Base-by-base conservation (phyloP, 2,329 filamentous ascomycete genomes). In the Verticillium dahliae region DNA sequence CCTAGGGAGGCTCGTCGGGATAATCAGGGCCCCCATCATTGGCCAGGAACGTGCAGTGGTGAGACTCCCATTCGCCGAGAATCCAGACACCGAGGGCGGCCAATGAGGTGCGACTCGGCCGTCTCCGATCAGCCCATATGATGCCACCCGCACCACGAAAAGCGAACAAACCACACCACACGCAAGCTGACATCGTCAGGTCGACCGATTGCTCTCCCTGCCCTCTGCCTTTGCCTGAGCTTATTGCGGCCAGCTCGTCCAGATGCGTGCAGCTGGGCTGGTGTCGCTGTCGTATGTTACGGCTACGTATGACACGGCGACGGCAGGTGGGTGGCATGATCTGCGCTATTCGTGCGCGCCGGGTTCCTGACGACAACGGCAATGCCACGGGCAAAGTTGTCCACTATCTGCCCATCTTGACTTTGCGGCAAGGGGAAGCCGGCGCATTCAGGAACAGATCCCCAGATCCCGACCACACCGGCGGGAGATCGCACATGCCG, bases 341-440 rank as follows among this genome's bases (percentile, higher is more conserved):
- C 13, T 22, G 37, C 50, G 27, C 39, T 41, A 9, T 11, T 10
- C 45, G 22, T n/a, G 45, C 18, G 45, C 45, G 45, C 45, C 31
- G 14, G 54, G 15, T 56, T 15, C 27, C 58, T 54, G 15, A 4
- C 56, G 55, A 50, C 60, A 58, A 66, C 64, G 63, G 60, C 58
- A 65, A 66, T 66, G 56, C 60, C 61, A 62, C 64, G 64, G 64
- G 61, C 58, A 60, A 59, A 58, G 56, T 57, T 60, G 57, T 61
- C 56, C 55, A 55, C 38, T 58, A 63, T 63, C 64, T 66, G 64
- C 63, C 64, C 64, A 66, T 58, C 58, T 62, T 65, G 62, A 63
- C 59, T 57, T 52, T 10, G 15, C 52, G 31, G 39, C 38, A 14
- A 37, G 59, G 27, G 27, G 55, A 41, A 41, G 34, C 52, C 59